Conservation (phyloP, 192 early-diverging fungal species). For the Coemansia sp. region DNA sequence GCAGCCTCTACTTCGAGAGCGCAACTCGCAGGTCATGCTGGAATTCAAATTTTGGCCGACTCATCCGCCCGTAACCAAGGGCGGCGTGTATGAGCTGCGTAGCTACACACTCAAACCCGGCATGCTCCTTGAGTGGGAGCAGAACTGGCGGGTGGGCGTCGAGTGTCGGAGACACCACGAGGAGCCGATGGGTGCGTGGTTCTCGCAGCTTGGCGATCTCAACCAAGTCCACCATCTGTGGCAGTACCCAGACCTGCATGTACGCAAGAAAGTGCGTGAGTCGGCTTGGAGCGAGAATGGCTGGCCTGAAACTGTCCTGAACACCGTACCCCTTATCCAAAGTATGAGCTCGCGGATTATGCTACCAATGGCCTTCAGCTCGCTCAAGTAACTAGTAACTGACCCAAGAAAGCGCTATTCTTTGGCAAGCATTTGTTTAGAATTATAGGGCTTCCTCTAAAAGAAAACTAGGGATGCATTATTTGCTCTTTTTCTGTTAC, state of each 20-base stretch:
- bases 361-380: constrained; percentile 74
- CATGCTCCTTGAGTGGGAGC: constrained; percentile 89
- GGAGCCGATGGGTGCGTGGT: constrained; percentile 95
- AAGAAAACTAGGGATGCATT: neutral
- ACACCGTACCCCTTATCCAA: constrained; percentile 84
- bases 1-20: constrained; percentile 68
- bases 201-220: constrained; percentile 84
- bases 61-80: constrained; percentile 69
- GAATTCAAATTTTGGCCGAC: constrained; percentile 94
- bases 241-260: constrained; percentile 86
- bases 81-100: constrained; percentile 91
- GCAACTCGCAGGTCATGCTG: constrained; percentile 84
- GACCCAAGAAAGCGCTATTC: neutral
- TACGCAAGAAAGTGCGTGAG: constrained; percentile 88
- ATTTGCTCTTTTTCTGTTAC: constrained; percentile 15
- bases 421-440: neutral
- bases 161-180: constrained; percentile 86
- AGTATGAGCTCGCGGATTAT: constrained; percentile 82
- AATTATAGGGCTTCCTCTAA: neutral
- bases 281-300: constrained; percentile 92
- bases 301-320: constrained; percentile 90
- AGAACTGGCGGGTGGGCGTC: constrained; percentile 85
- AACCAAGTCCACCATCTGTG: constrained; percentile 94
- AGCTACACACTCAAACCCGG: constrained; percentile 89
- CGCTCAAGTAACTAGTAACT: constrained; percentile 60